phyloP scores from a whole-genome alignment of 495 filamentous ascomycete genomes.

The Aspergillus incahuasiensis region DNA sequence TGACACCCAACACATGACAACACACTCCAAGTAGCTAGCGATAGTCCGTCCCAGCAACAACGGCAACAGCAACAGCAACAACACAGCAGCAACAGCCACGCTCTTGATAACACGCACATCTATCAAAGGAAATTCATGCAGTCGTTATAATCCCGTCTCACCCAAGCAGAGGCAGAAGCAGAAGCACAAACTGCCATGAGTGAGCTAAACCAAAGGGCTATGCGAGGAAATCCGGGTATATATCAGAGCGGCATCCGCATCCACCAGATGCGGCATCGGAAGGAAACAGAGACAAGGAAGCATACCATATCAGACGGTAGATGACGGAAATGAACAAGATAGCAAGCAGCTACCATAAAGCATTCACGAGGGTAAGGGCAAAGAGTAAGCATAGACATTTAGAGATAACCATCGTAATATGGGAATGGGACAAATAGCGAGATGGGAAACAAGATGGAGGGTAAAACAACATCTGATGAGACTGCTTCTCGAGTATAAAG shows the following conservation, averaged over 20 bases:
- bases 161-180: slow-evolving; percentile 19
- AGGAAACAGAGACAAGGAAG: slow-evolving; percentile 15
- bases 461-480: neutral
- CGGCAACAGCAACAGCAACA: neutral
- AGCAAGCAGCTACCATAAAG: slow-evolving; percentile 2
- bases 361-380: neutral
- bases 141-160: slow-evolving; percentile 33
- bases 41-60: neutral
- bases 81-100: slow-evolving; percentile 3
- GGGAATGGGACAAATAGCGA: neutral
- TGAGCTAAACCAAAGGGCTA: slow-evolving; percentile 24
- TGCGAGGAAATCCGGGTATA: slow-evolving; percentile 36
- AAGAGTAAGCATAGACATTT: neutral
- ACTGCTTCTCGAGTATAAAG: neutral
- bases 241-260: slow-evolving; percentile 28
- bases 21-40: neutral
- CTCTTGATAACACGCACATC: slow-evolving; percentile 10
- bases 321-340: neutral
- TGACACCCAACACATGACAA: neutral
- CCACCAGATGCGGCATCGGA: slow-evolving; percentile 29
- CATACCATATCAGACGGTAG: slow-evolving; percentile 11
- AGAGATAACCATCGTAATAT: neutral
- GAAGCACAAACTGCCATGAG: slow-evolving; percentile 7
- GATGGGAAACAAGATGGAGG: neutral
- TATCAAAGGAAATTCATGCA: slow-evolving; percentile 40